These are phyloP conservation scores for Malassezia yamatoensis DNA, from an alignment of 1,284 basidiomycete species.

Conservation along the genomic window DNA sequence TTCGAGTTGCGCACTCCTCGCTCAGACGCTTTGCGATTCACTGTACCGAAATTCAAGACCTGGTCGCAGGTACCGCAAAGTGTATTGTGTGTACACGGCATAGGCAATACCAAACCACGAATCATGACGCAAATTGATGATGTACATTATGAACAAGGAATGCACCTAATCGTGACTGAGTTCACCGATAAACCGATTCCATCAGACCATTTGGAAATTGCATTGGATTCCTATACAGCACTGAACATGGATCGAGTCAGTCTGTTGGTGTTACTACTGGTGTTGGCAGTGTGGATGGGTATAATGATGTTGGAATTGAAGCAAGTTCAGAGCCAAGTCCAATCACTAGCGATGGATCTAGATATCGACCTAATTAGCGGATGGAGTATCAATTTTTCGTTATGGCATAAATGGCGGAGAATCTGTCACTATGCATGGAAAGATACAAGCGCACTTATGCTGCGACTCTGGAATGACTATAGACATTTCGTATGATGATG, in stretches of 20 bases:
- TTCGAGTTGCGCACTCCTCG: too few relatives aligned
- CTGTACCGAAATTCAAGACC: too few relatives aligned
- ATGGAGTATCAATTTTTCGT: neutral
- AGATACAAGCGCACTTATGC: neutral
- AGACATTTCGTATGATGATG: too few relatives aligned
- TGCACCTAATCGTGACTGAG: too few relatives aligned
- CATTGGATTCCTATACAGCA: too few relatives aligned
- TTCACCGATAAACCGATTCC: too few relatives aligned
- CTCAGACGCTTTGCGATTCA: too few relatives aligned
- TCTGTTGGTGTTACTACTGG: too few relatives aligned
- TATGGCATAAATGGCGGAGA: neutral
- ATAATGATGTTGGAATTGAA: neutral
- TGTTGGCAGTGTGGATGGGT: neutral
- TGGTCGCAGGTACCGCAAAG: neutral
- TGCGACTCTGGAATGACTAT: too few relatives aligned
- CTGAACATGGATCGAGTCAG: too few relatives aligned
- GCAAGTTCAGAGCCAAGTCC: neutral
- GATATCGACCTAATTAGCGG: conserved; percentile 15
- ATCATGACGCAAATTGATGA: neutral
- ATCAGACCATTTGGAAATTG: too few relatives aligned
- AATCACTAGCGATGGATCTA: conserved; percentile 13
- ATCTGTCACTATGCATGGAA: neutral
- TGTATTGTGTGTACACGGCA: neutral
- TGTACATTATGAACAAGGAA: neutral
- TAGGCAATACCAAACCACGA: neutral